Evolutionary conservation across 164 flowering plant genomes (phyloP), one percentile per base, ranked within the genome.

Genomic region (Nymphaea colorata): DNA sequence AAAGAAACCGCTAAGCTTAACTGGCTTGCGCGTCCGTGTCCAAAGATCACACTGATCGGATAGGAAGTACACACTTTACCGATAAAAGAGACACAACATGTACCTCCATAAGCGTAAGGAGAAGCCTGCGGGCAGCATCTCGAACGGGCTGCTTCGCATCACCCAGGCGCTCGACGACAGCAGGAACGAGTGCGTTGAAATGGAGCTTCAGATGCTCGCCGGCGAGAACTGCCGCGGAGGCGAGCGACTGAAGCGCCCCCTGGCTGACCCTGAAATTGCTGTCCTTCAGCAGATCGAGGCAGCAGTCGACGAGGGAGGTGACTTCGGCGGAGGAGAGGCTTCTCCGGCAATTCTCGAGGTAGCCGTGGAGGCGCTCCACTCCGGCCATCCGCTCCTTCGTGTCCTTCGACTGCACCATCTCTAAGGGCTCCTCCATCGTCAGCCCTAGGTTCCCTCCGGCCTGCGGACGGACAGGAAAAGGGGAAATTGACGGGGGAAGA

Each of bases 321-420:
- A 82, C 86, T 64, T 94, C 97, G 12, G 85, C 44, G 2, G 93
- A 62, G 4, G 86, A 73, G 18, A 94, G 71, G 65, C 82, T 79
- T 84, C 85, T 90, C 59, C 93, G 77, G 25, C 96, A 90, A 66
- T 90, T 82, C 77, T 94, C 99, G 3, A 94, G 85, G 16, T 86
- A 79, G 68, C 88, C 83, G 75, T 90, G 84, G 42, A 94, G 90
- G 0, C 80, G 80, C 77, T 94, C 99, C 60, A 91, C 99, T 0
- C 95, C 98, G 1, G 99, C 99, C 99, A 94, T 91, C 59, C 99
- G 78, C 86, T 91, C 99, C 79, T 94, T 94, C 16, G 99, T 88
- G 85, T 94, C 99, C 82, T 94, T 94, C 4, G 96, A 84, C 2
- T 95, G 84, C 61, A 87, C 92, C 75, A 88, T 78, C 73, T 94